Evolutionary conservation across 1,284 basidiomycete species (phyloP).

Genomic region (Apiotrichum brassicae): DNA sequence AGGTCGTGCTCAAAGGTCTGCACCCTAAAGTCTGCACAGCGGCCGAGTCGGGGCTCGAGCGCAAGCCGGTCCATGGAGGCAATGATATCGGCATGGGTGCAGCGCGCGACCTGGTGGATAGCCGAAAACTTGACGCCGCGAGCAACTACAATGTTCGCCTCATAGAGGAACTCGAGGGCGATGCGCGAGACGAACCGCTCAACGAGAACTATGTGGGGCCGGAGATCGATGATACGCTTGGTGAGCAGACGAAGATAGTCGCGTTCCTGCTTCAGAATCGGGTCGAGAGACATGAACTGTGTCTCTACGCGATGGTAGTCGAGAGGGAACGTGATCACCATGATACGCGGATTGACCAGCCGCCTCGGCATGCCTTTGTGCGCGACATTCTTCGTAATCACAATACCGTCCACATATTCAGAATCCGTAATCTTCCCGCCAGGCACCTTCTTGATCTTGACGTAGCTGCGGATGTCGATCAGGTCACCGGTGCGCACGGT

Average conservation of each 20-base stretch:
- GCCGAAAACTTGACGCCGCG: slow-evolving; percentile 82
- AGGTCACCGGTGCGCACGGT: slow-evolving; percentile 58
- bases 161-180: slow-evolving; percentile 81
- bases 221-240: slow-evolving; percentile 76
- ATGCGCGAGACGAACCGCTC: slow-evolving; percentile 87
- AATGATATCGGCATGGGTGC: slow-evolving; percentile 92
- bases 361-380: slow-evolving; percentile 65
- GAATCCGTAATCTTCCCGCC: slow-evolving; percentile 87
- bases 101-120: slow-evolving; percentile 78
- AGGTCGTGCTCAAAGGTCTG: slow-evolving; percentile 91
- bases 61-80: slow-evolving; percentile 92
- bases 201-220: slow-evolving; percentile 88
- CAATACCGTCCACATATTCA: slow-evolving; percentile 93
- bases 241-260: slow-evolving; percentile 89
- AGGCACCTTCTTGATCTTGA: slow-evolving; percentile 98
- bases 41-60: slow-evolving; percentile 80
- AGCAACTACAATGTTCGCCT: slow-evolving; percentile 84
- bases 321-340: slow-evolving; percentile 92
- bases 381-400: slow-evolving; percentile 96
- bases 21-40: slow-evolving; percentile 79
- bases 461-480: slow-evolving; percentile 89
- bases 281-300: slow-evolving; percentile 88
- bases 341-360: slow-evolving; percentile 66
- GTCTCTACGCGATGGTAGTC: slow-evolving; percentile 92
- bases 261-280: slow-evolving; percentile 87